Conservation (phyloP, 805 yeast genomes). For the Candida namnaoensis region DNA sequence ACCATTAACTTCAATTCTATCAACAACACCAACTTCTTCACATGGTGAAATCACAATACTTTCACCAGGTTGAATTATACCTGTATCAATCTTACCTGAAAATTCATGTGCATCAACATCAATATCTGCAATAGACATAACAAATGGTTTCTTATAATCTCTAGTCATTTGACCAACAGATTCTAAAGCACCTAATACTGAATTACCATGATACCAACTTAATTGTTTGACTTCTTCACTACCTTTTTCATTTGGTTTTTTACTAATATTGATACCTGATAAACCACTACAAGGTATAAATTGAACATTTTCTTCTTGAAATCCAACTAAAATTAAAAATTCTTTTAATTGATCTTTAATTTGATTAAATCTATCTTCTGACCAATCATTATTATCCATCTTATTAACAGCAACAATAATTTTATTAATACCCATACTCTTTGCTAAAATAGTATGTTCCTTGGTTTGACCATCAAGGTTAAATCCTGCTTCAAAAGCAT, state of each 20-base stretch:
- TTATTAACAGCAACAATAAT: constrained; percentile 87
- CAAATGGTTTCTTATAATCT: constrained; percentile 81
- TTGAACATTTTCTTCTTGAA: constrained; percentile 72
- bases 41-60: constrained; percentile 86
- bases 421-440: constrained; percentile 83
- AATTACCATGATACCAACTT: constrained; percentile 52
- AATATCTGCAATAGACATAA: constrained; percentile 86
- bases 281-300: constrained; percentile 91
- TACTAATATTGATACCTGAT: constrained; percentile 87
- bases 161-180: constrained; percentile 73
- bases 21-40: constrained; percentile 84
- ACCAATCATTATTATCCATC: constrained; percentile 93
- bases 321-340: constrained; percentile 82
- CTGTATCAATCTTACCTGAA: constrained; percentile 92
- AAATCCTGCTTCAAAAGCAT: constrained; percentile 95
- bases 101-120: constrained; percentile 90
- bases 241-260: constrained; percentile 61
- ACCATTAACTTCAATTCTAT: constrained; percentile 87
- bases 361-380: constrained; percentile 72
- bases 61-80: constrained; percentile 88
- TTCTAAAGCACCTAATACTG: constrained; percentile 80
- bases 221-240: constrained; percentile 29
- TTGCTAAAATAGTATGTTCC: constrained; percentile 88
- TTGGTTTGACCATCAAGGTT: constrained; percentile 93
- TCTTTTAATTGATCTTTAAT: constrained; percentile 68